Conservation (phyloP, 305 asterid species). For the Euphrasia arctica region DNA sequence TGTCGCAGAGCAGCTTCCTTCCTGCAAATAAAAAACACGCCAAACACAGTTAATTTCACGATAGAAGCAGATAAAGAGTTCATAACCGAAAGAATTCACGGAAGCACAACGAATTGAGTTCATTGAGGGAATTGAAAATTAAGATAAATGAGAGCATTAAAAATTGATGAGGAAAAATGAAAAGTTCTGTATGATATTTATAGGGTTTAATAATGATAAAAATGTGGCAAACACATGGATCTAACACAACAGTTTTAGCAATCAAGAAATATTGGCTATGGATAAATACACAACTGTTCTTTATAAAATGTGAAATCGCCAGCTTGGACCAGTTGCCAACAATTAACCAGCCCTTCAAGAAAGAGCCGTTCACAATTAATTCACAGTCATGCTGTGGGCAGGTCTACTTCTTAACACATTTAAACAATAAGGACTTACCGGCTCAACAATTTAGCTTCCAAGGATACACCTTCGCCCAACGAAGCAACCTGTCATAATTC, state of each 20-base stretch:
- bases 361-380: neutral
- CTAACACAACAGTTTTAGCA: neutral
- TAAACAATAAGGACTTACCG: conserved; percentile 47
- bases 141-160: neutral
- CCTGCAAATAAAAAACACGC: conserved; percentile 56
- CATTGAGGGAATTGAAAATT: conserved; percentile 3
- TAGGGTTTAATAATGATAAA: neutral
- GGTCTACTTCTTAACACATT: conserved; percentile 22
- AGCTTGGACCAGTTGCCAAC: neutral
- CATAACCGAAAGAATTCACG: neutral
- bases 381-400: neutral
- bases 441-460: conserved; percentile 91
- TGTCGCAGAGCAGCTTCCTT: conserved; percentile 97
- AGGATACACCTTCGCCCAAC: conserved; percentile 93
- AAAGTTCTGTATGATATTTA: neutral
- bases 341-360: neutral
- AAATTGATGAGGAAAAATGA: neutral
- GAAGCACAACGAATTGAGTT: neutral
- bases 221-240: neutral
- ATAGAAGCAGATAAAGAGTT: neutral
- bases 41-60: conserved; percentile 28
- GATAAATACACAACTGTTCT: neutral
- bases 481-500: conserved; percentile 74
- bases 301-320: neutral
- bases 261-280: neutral